Conservation (phyloP, 305 asterid species). For the Solanum hybrid region DNA sequence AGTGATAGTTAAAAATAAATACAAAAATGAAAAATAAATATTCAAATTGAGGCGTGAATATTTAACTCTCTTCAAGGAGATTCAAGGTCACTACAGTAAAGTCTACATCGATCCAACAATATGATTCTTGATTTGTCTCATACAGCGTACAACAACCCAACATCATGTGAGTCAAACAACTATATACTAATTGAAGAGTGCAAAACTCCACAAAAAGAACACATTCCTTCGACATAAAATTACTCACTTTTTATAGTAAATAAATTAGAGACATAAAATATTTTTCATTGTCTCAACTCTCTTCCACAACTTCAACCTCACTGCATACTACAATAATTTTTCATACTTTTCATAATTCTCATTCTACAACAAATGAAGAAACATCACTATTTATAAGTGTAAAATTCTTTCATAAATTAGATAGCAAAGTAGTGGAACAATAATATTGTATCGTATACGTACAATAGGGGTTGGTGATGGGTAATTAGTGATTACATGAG, state of each 20-base stretch:
- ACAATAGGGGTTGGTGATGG: not conserved
- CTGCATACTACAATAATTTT: not conserved
- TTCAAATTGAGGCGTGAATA: not conserved
- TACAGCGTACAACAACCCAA: too few species aligned
- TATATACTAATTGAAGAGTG: too few species aligned
- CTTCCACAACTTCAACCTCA: not conserved
- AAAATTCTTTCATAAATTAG: not conserved
- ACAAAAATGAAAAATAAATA: not conserved
- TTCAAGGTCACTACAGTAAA: too few species aligned
- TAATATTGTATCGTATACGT: too few species aligned
- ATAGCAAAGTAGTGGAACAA: too few species aligned
- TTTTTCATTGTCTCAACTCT: not conserved
- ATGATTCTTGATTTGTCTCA: too few species aligned
- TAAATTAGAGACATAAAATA: not conserved
- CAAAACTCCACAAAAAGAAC: too few species aligned
- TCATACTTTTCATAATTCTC: not conserved
- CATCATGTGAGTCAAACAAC: too few species aligned
- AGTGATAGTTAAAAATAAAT: too few species aligned
- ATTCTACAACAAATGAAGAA: not conserved
- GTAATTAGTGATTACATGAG: not conserved
- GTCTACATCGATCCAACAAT: too few species aligned
- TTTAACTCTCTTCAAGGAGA: not conserved
- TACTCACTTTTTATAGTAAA: too few species aligned
- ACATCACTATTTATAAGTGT: not conserved
- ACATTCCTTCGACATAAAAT: too few species aligned